Percentiles rank a stretch among this genome's conserved stretches.
Conservation (phyloP, 2,329 filamentous ascomycete species). For the Colletotrichum liaoningense region DNA sequence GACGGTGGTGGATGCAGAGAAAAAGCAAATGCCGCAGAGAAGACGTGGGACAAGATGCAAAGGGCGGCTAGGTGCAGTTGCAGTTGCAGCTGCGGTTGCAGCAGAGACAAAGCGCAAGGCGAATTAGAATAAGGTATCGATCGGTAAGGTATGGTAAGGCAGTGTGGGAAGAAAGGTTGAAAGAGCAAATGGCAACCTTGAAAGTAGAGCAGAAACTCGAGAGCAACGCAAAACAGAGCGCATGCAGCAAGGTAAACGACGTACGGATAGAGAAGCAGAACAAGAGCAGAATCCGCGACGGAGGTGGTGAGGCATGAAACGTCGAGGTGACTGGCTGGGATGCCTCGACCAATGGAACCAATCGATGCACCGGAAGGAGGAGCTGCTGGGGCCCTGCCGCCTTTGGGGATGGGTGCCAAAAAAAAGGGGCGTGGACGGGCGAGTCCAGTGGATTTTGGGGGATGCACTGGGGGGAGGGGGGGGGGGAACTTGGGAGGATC, state of each 20-base stretch:
- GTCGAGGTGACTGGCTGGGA: conserved; percentile 40
- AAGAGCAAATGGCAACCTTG: not conserved
- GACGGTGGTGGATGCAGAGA: conserved; percentile 21
- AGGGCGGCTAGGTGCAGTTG: not conserved
- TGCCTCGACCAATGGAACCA: conserved; percentile 40
- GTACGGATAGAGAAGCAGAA: not conserved
- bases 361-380: conserved; percentile 27
- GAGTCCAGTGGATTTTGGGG: conserved; percentile 17
- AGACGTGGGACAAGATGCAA: conserved; percentile 24
- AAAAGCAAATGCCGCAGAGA: conserved; percentile 32
- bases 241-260: not conserved
- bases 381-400: conserved; percentile 3
- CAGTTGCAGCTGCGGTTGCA: not conserved
- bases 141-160: not conserved
- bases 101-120: conserved; percentile 3
- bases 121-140: not conserved
- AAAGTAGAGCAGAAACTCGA: not conserved
- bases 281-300: conserved; percentile 43
- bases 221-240: not conserved
- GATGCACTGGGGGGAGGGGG: too few relatives aligned
- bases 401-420: not conserved
- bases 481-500: not conserved
- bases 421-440: conserved; percentile 18
- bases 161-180: not conserved
- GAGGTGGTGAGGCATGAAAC: conserved; percentile 45